These are phyloP conservation scores for Carex kokanica DNA, from an alignment of 176 grass and related monocot species.

Conservation along the genomic window DNA sequence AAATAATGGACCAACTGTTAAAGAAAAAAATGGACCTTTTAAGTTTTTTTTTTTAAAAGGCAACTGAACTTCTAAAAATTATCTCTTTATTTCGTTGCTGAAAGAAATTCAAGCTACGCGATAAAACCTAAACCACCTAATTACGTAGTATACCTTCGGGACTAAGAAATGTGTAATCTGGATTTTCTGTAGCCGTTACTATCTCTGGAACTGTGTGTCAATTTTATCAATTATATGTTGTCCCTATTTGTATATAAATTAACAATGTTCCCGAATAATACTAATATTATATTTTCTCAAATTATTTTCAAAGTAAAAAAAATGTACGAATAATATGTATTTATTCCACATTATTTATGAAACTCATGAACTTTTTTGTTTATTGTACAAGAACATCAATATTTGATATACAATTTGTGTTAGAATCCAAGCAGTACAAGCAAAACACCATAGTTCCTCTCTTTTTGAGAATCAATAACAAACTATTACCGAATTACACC, in stretches of 20 bases:
- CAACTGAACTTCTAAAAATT: not conserved
- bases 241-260: not conserved
- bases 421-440: no score
- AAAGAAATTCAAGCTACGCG: not conserved
- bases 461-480: no score
- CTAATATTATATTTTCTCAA: no score
- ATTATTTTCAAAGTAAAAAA: no score
- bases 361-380: not conserved
- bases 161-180: slow-evolving; percentile 8
- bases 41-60: no score
- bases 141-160: slow-evolving; percentile 14
- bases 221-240: not conserved
- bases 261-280: not conserved
- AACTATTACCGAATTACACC: no score
- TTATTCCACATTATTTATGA: no score
- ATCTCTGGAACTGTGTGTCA: not conserved
- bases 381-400: not conserved
- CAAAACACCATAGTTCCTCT: no score
- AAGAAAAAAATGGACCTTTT: no score
- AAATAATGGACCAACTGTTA: no score
- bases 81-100: not conserved
- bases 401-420: no score
- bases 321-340: no score
- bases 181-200: not conserved
- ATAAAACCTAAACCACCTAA: not conserved